phyloP scores from a whole-genome alignment of 2,329 filamentous ascomycete genomes.

The Curvularia eragrostidis region DNA sequence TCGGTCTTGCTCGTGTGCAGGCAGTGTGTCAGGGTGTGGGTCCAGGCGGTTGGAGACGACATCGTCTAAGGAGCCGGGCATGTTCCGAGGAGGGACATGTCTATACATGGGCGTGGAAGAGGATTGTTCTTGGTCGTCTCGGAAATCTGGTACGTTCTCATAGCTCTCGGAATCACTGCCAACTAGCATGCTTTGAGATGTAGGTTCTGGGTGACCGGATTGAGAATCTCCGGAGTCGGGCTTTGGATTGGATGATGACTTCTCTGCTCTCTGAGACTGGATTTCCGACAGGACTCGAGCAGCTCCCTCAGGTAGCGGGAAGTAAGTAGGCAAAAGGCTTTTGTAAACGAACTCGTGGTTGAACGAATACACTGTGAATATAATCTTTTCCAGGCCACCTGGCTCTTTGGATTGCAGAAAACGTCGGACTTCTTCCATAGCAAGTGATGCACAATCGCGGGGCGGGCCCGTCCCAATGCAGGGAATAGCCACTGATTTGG shows the following conservation, averaged over 20 bases:
- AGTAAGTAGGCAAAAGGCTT: constrained; percentile 40
- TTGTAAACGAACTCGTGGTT: constrained; percentile 44
- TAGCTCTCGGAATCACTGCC: not conserved
- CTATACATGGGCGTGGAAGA: too few relatives aligned
- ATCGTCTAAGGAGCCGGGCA: too few relatives aligned
- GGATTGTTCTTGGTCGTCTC: too few relatives aligned
- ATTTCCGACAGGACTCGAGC: constrained; percentile 16
- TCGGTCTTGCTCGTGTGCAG: too few relatives aligned
- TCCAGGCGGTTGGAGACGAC: too few relatives aligned
- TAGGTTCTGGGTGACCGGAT: not conserved
- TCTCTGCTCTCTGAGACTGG: not conserved
- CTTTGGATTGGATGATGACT: not conserved
- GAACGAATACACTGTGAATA: constrained; percentile 39
- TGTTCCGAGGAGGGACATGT: too few relatives aligned
- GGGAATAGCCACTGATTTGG: constrained; percentile 43
- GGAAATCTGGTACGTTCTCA: not conserved
- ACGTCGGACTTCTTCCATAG: constrained; percentile 43
- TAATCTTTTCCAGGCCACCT: constrained; percentile 38
- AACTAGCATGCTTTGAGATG: not conserved
- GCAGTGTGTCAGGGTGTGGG: too few relatives aligned
- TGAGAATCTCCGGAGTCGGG: not conserved
- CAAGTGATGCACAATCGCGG: constrained; percentile 38
- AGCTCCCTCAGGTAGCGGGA: constrained; percentile 34
- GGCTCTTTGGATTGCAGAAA: constrained; percentile 37
- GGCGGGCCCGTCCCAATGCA: constrained; percentile 43